These are phyloP conservation scores for Penicillium fuscoglaucum DNA, from an alignment of 2,329 filamentous ascomycete genomes.

Conservation along the genomic window DNA sequence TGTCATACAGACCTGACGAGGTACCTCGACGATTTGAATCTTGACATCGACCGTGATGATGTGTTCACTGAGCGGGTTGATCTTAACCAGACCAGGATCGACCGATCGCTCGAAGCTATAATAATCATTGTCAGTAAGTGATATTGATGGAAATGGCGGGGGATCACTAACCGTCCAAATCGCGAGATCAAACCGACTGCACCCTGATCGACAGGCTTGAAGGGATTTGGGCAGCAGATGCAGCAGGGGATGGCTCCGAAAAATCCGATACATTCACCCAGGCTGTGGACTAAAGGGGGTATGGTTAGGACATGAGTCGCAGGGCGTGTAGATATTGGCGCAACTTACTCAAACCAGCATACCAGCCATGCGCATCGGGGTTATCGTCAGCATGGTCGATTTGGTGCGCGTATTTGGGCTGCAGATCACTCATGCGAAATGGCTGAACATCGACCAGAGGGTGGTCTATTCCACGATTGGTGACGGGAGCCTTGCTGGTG, in stretches of 20 bases:
- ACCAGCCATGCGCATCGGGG: conserved; percentile 77
- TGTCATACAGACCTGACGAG: conserved; percentile 97
- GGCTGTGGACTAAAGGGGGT: conserved; percentile 59
- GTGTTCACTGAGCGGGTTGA: conserved; percentile 91
- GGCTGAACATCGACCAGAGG: conserved; percentile 72
- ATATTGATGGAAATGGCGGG: no score
- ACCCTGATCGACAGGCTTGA: conserved; percentile 87
- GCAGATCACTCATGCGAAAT: conserved; percentile 78
- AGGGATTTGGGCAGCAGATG: conserved; percentile 89
- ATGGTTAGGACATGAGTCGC: conserved; percentile 1
- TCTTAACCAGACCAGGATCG: conserved; percentile 93
- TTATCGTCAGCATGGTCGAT: conserved; percentile 63
- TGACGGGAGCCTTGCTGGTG: conserved; percentile 39
- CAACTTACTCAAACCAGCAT: conserved; percentile 75
- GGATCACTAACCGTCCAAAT: conserved; percentile 64
- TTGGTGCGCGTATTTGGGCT: conserved; percentile 74
- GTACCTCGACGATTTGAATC: conserved; percentile 96
- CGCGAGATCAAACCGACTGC: conserved; percentile 94
- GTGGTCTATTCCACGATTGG: conserved; percentile 27
- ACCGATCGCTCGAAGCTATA: conserved; percentile 82
- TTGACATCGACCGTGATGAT: conserved; percentile 96
- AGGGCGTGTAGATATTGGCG: background rate
- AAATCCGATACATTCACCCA: conserved; percentile 74
- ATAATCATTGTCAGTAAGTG: conserved; percentile 3
- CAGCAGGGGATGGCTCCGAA: conserved; percentile 89